Conservation (phyloP, 352 stramenopile genomes). For the Thalassiosira livingstoniorum region DNA sequence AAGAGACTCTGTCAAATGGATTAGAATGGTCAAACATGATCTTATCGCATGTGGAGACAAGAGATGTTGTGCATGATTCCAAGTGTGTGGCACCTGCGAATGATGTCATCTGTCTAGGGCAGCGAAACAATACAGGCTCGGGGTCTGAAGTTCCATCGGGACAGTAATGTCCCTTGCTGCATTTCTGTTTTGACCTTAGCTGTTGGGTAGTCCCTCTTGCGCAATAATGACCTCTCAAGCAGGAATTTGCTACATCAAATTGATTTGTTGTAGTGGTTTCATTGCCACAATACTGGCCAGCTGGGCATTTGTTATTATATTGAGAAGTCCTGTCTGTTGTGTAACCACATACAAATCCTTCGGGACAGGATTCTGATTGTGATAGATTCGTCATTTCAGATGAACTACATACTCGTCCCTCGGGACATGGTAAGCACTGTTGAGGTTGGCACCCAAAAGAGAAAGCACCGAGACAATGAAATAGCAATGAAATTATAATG, state of each 20-base stretch:
- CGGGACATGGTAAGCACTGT: constrained; percentile 94
- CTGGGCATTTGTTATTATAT: constrained; percentile 93
- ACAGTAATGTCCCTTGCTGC: constrained; percentile 93
- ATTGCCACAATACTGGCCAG: constrained; percentile 90
- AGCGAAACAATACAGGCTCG: constrained; percentile 89
- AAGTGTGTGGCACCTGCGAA: constrained; percentile 87
- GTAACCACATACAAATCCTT: constrained; percentile 93
- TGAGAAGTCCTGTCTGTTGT: constrained; percentile 91
- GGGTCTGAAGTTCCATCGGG: constrained; percentile 89
- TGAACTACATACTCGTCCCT: constrained; percentile 93
- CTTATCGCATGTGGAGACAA: constrained; percentile 95
- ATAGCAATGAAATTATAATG: too few species aligned
- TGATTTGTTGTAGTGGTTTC: constrained; percentile 89
- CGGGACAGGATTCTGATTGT: constrained; percentile 89
- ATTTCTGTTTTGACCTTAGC: constrained; percentile 91
- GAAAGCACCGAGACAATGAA: too few species aligned
- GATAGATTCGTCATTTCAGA: constrained; percentile 89
- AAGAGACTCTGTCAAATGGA: constrained; percentile 76
- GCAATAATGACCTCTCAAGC: constrained; percentile 90
- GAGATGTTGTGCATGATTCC: constrained; percentile 89
- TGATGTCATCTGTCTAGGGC: constrained; percentile 92
- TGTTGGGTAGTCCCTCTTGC: constrained; percentile 88
- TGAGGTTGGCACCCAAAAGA: too few species aligned
- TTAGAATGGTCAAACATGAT: constrained; percentile 70
- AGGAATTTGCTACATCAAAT: constrained; percentile 89